Evolutionary conservation across 257 asterid species (phyloP).

Genomic region (Lithospermum erythrorhizon): DNA sequence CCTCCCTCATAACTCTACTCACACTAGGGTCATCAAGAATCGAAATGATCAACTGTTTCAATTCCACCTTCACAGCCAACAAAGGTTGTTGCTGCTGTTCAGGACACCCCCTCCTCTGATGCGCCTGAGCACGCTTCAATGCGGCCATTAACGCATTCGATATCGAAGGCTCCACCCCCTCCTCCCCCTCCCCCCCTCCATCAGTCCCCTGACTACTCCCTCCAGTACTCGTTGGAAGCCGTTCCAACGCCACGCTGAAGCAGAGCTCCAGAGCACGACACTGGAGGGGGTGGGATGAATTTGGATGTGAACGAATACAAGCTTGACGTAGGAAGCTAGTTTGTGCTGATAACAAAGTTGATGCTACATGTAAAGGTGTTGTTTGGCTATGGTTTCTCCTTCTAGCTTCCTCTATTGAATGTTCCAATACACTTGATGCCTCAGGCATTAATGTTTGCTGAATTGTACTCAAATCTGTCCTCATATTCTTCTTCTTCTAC

Average conservation of each 20-base stretch:
- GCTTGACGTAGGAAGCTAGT: constrained; percentile 71
- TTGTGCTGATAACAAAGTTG: constrained; percentile 70
- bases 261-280: constrained; percentile 90
- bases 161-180: constrained; percentile 73
- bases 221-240: constrained; percentile 39
- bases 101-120: constrained; percentile 79
- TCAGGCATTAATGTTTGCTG: constrained; percentile 86
- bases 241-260: constrained; percentile 77
- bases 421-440: constrained; percentile 65
- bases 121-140: constrained; percentile 79
- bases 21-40: constrained; percentile 86
- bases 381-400: constrained; percentile 91
- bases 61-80: constrained; percentile 76
- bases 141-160: constrained; percentile 89
- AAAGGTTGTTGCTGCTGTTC: constrained; percentile 89
- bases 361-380: constrained; percentile 94
- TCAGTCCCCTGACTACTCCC: too few species aligned
- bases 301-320: constrained; percentile 88
- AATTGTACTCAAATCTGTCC: constrained; percentile 75
- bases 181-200: too few species aligned
- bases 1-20: constrained; percentile 83
- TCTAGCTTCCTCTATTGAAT: constrained; percentile 72
- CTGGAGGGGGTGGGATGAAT: constrained; percentile 89
- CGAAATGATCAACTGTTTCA: constrained; percentile 68
- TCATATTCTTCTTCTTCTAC: constrained; percentile 27